phyloP scores from a whole-genome alignment of 2,329 filamentous ascomycete genomes.

The Penicillium sp. region DNA sequence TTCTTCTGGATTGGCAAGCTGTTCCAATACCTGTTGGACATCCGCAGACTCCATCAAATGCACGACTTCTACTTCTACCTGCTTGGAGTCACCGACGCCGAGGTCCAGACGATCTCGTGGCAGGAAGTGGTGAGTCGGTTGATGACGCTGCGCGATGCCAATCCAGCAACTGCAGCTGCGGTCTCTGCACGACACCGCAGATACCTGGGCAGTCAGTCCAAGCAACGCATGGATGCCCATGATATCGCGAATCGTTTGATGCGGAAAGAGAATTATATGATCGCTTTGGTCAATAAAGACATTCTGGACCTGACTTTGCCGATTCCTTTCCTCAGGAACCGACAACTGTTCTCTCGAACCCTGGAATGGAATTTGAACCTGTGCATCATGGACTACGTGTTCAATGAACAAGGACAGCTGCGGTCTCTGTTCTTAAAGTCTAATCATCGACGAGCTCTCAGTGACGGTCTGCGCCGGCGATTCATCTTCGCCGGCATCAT shows the following conservation, averaged over 20 bases:
- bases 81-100: conserved; percentile 76
- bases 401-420: conserved; percentile 84
- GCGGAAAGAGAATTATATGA: conserved; percentile 95
- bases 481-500: conserved; percentile 81
- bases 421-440: conserved; percentile 82
- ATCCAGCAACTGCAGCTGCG: conserved; percentile 73
- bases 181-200: conserved; percentile 59
- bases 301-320: conserved; percentile 83
- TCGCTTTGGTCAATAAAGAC: conserved; percentile 96
- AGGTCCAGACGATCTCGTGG: conserved; percentile 95
- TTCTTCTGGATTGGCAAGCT: conserved; percentile 83
- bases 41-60: conserved; percentile 70
- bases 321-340: conserved; percentile 74
- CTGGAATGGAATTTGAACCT: conserved; percentile 90
- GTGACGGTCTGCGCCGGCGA: conserved; percentile 71
- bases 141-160: conserved; percentile 79
- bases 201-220: conserved; percentile 77
- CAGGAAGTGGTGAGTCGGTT: conserved; percentile 83
- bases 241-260: conserved; percentile 96
- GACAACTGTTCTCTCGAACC: conserved; percentile 82
- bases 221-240: conserved; percentile 90
- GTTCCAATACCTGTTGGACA: conserved; percentile 70
- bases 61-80: conserved; percentile 83
- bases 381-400: conserved; percentile 89
- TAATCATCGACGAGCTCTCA: conserved; percentile 73